Evolutionary conservation across 148 eudicot genomes (phyloP).

Genomic region (Rhododendron kiyosumense): DNA sequence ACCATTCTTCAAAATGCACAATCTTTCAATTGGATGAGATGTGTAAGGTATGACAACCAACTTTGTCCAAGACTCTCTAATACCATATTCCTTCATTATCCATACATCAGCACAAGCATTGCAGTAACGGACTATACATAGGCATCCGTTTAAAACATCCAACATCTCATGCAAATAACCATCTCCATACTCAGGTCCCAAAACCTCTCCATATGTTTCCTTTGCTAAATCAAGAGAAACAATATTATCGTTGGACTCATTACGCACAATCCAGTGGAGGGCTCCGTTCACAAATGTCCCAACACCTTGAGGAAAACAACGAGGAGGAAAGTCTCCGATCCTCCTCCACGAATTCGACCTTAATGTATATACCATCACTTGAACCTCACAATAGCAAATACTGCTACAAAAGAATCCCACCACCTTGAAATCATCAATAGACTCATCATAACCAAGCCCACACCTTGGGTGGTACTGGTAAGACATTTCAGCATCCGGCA

Average conservation of each 20-base stretch:
- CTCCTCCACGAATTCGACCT: neutral
- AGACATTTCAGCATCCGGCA: no score
- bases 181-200: neutral
- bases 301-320: neutral
- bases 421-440: no score
- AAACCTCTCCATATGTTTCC: no score
- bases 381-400: no score
- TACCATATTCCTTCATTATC: slow-evolving; percentile 29
- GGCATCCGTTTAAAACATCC: slow-evolving; percentile 8
- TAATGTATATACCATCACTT: slow-evolving; percentile 19
- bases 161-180: neutral
- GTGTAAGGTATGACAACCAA: neutral
- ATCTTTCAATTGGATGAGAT: neutral
- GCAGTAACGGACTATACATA: neutral
- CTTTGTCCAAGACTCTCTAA: neutral
- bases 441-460: no score
- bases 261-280: neutral
- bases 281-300: slow-evolving; percentile 2
- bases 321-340: neutral
- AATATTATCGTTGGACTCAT: no score
- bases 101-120: slow-evolving; percentile 17
- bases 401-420: neutral
- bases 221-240: slow-evolving; percentile 15
- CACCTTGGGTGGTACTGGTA: no score
- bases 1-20: neutral